Percentiles rank a stretch among this genome's conserved stretches.
phyloP scores from a whole-genome alignment of 441 rosid species.

The Gossypium laxum region DNA sequence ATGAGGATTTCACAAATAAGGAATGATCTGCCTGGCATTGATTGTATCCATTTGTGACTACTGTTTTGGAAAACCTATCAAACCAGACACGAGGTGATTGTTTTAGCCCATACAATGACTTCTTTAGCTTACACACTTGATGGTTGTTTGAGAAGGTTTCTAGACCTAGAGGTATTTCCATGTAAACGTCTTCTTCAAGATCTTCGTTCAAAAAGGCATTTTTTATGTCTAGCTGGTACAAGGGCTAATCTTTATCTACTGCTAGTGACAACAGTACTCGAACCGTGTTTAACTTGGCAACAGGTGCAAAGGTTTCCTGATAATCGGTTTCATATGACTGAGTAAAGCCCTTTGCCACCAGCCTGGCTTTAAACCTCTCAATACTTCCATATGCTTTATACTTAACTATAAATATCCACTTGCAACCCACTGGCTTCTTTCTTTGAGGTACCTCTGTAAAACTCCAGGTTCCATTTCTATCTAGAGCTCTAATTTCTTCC shows the following conservation, averaged over 20 bases:
- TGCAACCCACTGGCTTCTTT: neutral
- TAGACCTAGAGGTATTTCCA: neutral
- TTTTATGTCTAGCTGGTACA: neutral
- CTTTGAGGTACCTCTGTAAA: neutral
- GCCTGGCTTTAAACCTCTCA: neutral
- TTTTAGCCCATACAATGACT: neutral
- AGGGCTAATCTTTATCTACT: neutral
- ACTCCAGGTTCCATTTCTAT: neutral
- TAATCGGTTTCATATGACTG: neutral
- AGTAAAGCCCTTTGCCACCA: neutral
- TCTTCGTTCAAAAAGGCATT: neutral
- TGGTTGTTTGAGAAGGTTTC: neutral
- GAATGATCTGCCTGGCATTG: neutral
- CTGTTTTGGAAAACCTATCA: neutral
- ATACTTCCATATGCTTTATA: neutral
- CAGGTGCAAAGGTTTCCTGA: neutral
- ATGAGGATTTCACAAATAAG: neutral
- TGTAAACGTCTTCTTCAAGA: neutral
- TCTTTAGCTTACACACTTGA: neutral
- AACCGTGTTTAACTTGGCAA: neutral
- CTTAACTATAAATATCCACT: neutral
- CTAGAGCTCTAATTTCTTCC: neutral
- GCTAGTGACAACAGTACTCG: neutral
- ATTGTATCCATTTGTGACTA: neutral
- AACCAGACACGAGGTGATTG: neutral